phyloP scores from a whole-genome alignment of 2,329 filamentous ascomycete species.

The Monosporascus sp. region DNA sequence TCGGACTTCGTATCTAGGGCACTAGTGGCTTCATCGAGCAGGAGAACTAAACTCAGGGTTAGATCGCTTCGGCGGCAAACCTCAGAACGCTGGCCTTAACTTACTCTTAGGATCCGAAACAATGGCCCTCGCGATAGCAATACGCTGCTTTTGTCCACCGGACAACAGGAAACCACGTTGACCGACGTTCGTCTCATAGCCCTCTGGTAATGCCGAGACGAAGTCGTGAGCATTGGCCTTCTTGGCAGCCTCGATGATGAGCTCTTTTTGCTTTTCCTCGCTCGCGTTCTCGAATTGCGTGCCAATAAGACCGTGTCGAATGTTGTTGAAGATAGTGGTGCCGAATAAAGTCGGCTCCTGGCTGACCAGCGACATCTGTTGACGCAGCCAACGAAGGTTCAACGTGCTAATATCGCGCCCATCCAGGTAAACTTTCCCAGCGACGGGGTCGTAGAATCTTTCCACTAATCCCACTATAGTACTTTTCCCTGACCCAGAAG shows the following conservation, averaged over 20 bases:
- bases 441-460: slow-evolving; percentile 87
- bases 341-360: slow-evolving; percentile 91
- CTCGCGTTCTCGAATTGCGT: slow-evolving; percentile 66
- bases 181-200: slow-evolving; percentile 92
- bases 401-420: slow-evolving; percentile 75
- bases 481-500: slow-evolving; percentile 90
- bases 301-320: slow-evolving; percentile 84
- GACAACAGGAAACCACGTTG: slow-evolving; percentile 89
- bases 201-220: slow-evolving; percentile 73
- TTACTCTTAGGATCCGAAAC: slow-evolving; percentile 80
- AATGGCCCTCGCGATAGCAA: slow-evolving; percentile 86
- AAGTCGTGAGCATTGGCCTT: slow-evolving; percentile 96
- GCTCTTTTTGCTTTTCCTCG: slow-evolving; percentile 62
- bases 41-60: slow-evolving; percentile 49
- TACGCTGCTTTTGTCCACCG: slow-evolving; percentile 94
- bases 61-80: slow-evolving; percentile 6
- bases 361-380: slow-evolving; percentile 87
- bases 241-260: slow-evolving; percentile 76
- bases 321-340: slow-evolving; percentile 85
- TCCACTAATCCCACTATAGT: slow-evolving; percentile 92
- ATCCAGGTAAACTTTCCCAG: slow-evolving; percentile 74
- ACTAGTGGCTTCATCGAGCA: slow-evolving; percentile 92
- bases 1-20: slow-evolving; percentile 93
- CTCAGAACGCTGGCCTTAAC: slow-evolving; percentile 10
- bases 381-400: slow-evolving; percentile 86